Percentiles rank a stretch among this genome's conserved stretches.
These are phyloP conservation scores for Thuidium tamariscinum DNA, from an alignment of 225 moss, liverwort and hornwort species.

Conservation along the genomic window DNA sequence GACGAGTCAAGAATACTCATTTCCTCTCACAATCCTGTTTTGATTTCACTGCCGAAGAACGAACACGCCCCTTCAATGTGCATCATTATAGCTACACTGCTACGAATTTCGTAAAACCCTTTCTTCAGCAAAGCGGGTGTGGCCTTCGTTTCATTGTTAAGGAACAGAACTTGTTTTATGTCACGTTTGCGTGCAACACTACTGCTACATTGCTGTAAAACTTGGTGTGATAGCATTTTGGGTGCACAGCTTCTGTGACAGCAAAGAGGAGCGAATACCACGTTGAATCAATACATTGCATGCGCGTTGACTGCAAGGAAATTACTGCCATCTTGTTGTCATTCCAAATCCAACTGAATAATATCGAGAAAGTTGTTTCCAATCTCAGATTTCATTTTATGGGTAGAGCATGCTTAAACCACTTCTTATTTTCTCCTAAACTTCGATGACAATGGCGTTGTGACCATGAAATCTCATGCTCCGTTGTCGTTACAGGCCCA, in stretches of 20 bases:
- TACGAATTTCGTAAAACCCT: neutral
- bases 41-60: neutral
- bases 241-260: neutral
- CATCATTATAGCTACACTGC: neutral
- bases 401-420: too few relatives aligned
- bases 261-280: neutral
- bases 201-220: neutral
- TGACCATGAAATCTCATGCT: neutral
- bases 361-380: neutral
- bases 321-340: too few relatives aligned
- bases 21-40: neutral
- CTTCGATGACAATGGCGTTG: neutral
- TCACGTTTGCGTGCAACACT: neutral
- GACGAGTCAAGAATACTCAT: too few relatives aligned
- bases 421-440: neutral
- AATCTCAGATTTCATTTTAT: neutral
- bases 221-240: too few relatives aligned
- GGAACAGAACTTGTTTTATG: too few relatives aligned
- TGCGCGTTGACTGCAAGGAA: neutral
- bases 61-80: too few relatives aligned
- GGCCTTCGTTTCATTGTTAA: neutral
- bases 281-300: too few relatives aligned
- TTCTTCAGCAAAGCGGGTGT: neutral
- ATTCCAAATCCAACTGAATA: neutral
- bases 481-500: constrained; percentile 31